Conservation (phyloP, 1,284 basidiomycete species). For the Ustilago crameri region DNA sequence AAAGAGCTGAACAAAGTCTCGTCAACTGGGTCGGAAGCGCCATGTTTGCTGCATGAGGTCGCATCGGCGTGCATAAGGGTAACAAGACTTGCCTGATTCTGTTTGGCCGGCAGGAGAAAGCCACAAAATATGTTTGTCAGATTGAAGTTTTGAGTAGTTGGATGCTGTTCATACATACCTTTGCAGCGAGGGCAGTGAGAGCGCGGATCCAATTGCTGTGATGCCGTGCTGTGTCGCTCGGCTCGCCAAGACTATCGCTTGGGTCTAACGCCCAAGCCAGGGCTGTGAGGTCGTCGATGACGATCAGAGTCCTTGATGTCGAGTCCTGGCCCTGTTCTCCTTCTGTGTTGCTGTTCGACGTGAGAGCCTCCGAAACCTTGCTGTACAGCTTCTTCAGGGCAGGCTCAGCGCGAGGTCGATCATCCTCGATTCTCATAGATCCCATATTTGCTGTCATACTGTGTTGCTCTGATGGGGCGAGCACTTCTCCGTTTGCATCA, state of each 20-base stretch:
- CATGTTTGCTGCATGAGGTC: constrained; percentile 39
- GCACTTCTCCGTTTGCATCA: constrained; percentile 18
- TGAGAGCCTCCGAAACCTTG: constrained; percentile 15
- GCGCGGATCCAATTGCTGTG: constrained; percentile 35
- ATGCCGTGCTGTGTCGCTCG: constrained; percentile 12
- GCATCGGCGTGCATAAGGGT: constrained; percentile 50
- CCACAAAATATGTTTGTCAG: not conserved
- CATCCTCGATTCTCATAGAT: constrained; percentile 1
- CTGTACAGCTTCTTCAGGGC: constrained; percentile 8
- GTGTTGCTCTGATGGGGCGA: not conserved
- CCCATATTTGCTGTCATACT: not conserved
- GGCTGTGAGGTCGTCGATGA: constrained; percentile 47
- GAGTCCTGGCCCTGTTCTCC: constrained; percentile 5
- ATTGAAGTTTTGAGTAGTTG: not conserved
- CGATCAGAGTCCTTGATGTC: constrained; percentile 23
- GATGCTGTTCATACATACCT: constrained; percentile 17
- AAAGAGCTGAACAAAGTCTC: constrained; percentile 27
- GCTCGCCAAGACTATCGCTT: constrained; percentile 5
- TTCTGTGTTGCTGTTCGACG: not conserved
- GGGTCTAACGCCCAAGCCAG: constrained; percentile 40
- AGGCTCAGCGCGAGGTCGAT: not conserved
- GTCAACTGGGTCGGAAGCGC: constrained; percentile 41
- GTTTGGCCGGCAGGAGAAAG: not conserved
- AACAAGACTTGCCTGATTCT: constrained; percentile 33
- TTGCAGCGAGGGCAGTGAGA: constrained; percentile 23